These are phyloP conservation scores for Amaranthus tricolor DNA, from an alignment of 179 eudicot species.

Conservation along the genomic window DNA sequence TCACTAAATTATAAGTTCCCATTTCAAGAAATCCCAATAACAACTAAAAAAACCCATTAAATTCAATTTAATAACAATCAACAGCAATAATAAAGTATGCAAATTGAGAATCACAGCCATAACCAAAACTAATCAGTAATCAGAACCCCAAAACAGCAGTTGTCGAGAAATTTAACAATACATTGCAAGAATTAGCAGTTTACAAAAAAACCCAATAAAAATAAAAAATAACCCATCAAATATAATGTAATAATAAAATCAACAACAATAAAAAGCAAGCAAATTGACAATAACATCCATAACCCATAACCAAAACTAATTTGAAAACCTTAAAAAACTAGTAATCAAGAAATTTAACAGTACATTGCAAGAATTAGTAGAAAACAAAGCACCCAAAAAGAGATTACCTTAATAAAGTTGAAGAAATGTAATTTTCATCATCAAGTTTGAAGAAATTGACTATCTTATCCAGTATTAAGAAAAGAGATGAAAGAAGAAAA, in stretches of 20 bases:
- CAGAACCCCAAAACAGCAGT: background rate
- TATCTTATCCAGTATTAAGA: background rate
- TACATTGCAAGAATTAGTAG: constrained; percentile 3
- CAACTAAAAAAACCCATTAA: background rate
- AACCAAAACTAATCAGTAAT: background rate
- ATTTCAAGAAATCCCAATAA: background rate
- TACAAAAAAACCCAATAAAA: background rate
- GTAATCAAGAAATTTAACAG: constrained; percentile 14
- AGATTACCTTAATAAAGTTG: background rate
- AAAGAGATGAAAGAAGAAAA: background rate
- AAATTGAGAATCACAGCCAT: background rate
- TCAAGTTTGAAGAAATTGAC: background rate
- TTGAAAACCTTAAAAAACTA: background rate
- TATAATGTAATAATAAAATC: background rate
- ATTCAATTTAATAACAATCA: background rate
- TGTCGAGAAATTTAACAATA: constrained; percentile 16
- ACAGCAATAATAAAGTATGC: constrained; percentile 9
- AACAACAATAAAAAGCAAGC: constrained; percentile 3
- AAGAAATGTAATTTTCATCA: background rate
- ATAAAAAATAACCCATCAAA: constrained; percentile 12
- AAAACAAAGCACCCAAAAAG: background rate
- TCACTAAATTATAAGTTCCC: background rate
- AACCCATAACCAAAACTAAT: background rate
- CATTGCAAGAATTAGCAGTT: constrained; percentile 3
- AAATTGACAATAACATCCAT: background rate